Evolutionary conservation across 1,139 yeast species (phyloP), one percentile per base, ranked within the genome.

Genomic region (Hyphopichia fennica): DNA sequence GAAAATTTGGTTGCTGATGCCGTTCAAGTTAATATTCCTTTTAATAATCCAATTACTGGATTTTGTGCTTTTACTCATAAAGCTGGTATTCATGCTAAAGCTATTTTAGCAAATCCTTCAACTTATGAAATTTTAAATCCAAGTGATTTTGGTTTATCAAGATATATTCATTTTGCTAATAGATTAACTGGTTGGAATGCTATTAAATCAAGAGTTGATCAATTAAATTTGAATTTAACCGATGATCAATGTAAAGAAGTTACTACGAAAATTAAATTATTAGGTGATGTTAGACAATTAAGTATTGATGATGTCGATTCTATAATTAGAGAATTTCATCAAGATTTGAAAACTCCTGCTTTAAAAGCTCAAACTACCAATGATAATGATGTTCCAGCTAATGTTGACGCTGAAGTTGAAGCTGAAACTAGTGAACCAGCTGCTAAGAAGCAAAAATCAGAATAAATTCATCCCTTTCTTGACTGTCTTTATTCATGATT

Each of bases 21-120:
- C 17, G 82, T 78, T 38, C 78, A 72, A 56, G 82, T 78, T 43
- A 78, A 77, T 52, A 69, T 78, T 48, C 83, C 83, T 11, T 78
- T 78, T 64, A 78, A 78, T 62, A 78, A 78, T 58, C 83, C 83
- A 42, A 77, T 78, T 53, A 78, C 83, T 35, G 83, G 83, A 1
- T 78, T 78, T 67, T 78, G 83, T 67, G 82, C 83, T 29, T 78
- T 78, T 59, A 78, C 83, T 38, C 83, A 78, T 57, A 78, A 78
- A 62, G 83, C 83, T 29, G 83, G 83, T 54, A 77, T 79, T 52
- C 83, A 78, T 54, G 82, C 83, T 43, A 76, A 78, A 59, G 82
- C 82, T 38, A 78, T 78, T 39, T 69, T 78, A 52, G 82, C 83
- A 42, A 77, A 78, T 57, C 83, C 83, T 17, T 75, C 82, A 13